Evolutionary conservation across 2,329 filamentous ascomycete genomes (phyloP).

Genomic region (Penicillium brasilianum): DNA sequence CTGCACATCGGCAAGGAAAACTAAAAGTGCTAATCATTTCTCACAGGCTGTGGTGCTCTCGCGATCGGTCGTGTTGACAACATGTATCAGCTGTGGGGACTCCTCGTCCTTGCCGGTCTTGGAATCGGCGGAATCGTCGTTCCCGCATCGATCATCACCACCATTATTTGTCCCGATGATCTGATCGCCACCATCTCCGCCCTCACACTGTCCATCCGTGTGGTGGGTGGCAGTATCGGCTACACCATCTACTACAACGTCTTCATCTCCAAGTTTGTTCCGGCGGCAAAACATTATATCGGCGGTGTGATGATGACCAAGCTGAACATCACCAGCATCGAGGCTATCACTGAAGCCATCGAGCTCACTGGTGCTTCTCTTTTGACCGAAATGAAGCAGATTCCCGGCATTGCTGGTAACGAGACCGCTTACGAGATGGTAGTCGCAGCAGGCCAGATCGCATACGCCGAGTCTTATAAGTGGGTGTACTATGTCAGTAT

Average conservation of each 20-base stretch:
- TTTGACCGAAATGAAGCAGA: constrained; percentile 52
- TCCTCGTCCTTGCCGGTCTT: constrained; percentile 65
- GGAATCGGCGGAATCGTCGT: constrained; percentile 72
- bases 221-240: constrained; percentile 69
- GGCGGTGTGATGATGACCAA: constrained; percentile 56
- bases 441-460: constrained; percentile 61
- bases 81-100: constrained; percentile 58
- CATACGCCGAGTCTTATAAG: constrained; percentile 63
- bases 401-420: constrained; percentile 60
- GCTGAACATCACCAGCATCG: constrained; percentile 56
- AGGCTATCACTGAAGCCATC: constrained; percentile 57
- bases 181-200: constrained; percentile 72
- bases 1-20: background rate
- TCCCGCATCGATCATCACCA: constrained; percentile 69
- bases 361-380: constrained; percentile 59
- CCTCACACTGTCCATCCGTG: constrained; percentile 70
- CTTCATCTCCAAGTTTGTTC: constrained; percentile 53
- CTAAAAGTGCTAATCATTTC: background rate
- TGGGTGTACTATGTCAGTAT: constrained; percentile 68
- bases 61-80: constrained; percentile 59
- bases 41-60: constrained; percentile 58
- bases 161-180: constrained; percentile 71
- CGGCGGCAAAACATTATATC: constrained; percentile 55
- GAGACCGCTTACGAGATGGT: constrained; percentile 57
- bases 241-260: constrained; percentile 64